A percentile compares a stretch with the other conserved stretches of the same genome.
Conservation (phyloP, 2,329 filamentous ascomycete genomes). For the Rosellinia necatrix region DNA sequence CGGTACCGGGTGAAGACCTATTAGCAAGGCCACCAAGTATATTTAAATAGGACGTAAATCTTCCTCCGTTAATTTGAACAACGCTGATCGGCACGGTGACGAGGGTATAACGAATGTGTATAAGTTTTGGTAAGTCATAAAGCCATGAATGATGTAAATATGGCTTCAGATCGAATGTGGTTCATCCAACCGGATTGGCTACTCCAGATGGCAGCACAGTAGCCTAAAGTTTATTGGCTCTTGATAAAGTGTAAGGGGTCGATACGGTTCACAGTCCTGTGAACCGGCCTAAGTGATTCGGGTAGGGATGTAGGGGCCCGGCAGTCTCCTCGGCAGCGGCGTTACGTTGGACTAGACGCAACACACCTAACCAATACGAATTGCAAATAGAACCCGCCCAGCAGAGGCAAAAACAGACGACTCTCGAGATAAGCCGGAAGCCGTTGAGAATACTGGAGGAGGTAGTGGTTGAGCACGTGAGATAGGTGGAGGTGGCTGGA, state of each 20-base stretch:
- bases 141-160: slow-evolving; percentile 23
- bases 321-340: neutral
- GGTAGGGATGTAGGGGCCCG: neutral
- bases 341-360: slow-evolving; percentile 12
- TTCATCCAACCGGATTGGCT: neutral
- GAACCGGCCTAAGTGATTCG: neutral
- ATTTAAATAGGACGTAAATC: slow-evolving; percentile 6
- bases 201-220: slow-evolving; percentile 1
- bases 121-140: slow-evolving; percentile 2
- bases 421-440: no score
- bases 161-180: slow-evolving; percentile 8
- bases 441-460: slow-evolving; percentile 11
- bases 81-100: slow-evolving; percentile 1
- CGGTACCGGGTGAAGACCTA: neutral
- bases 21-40: neutral
- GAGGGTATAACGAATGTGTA: slow-evolving; percentile 16
- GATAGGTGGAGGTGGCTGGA: neutral
- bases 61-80: neutral
- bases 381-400: neutral
- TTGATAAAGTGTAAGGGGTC: neutral
- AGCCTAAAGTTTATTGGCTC: slow-evolving; percentile 19
- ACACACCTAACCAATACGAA: neutral
- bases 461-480: slow-evolving; percentile 22
- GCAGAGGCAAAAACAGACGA: slow-evolving; percentile 21
- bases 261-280: slow-evolving; percentile 8